Evolutionary conservation across 1,139 yeast genomes (phyloP), one percentile per base, ranked within the genome.

Genomic region (Hyphopichia wangnamkhiaoensis): DNA sequence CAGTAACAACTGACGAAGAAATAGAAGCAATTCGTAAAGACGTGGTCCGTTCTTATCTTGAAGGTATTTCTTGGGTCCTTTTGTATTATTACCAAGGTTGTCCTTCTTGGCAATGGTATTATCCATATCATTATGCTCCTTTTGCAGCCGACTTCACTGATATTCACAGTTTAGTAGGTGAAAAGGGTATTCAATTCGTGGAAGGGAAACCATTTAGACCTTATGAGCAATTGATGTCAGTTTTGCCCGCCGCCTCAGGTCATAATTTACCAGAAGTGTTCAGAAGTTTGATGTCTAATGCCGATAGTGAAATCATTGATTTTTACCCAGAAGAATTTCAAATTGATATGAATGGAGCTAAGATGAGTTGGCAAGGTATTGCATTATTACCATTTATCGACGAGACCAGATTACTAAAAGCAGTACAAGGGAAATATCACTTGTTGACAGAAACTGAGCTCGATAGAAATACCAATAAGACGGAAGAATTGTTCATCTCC

Each of bases 31-130:
- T 80, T 28, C 76, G 84, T 38, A 74, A 75, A 43, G 72, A 77
- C 31, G 81, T 93, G 53, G 91, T 84, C 0, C 70, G 71, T 37
- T 78, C 82, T 42, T 94, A 94, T 57, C 76, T 94, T 42, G 97
- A 93, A 61, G 99, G 99, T 44, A 85, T 93, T 5, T 82, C 96
- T 14, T 94, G 99, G 99, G 96, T 85, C 1, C 70, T 93, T 45
- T 65, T 87, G 40, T 94, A 94, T 61, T 94, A 94, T 64, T 93
- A 88, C 59, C 98, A 93, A 65, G 98, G 97, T 3, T 93, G 98
- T 65, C 95, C 96, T 0, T 91, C 98, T 0, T 94, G 99, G 99
- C 85, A 84, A 41, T 94, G 98, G 98, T 94, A 80, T 61, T 94
- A 84, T 54, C 98, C 98, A 0, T 93, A 84, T 58, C 98, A 94